phyloP scores from a whole-genome alignment of 495 filamentous ascomycete genomes.

The Penicillium ochrochloron region DNA sequence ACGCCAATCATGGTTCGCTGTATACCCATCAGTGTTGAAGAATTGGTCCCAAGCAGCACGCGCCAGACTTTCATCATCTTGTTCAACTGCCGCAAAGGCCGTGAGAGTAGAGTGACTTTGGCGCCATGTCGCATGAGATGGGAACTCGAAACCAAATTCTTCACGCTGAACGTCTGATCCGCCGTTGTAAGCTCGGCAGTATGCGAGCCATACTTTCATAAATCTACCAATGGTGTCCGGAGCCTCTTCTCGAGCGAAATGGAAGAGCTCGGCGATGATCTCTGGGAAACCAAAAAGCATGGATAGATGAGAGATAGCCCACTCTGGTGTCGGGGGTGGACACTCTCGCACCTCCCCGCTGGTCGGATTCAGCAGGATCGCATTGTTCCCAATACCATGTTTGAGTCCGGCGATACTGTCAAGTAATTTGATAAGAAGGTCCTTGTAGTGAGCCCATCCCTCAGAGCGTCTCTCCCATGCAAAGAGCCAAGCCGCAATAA shows the following conservation, averaged over 20 bases:
- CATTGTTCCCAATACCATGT: conserved; percentile 29
- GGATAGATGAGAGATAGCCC: conserved; percentile 31
- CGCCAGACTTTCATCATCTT: conserved; percentile 13
- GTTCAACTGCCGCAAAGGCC: conserved; percentile 24
- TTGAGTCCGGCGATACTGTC: conserved; percentile 25
- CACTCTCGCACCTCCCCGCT: conserved; percentile 28
- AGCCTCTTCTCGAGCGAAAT: conserved; percentile 19
- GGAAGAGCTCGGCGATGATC: conserved; percentile 22
- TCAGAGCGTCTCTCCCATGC: conserved; percentile 47
- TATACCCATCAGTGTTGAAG: conserved; percentile 26
- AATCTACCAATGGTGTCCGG: conserved; percentile 9
- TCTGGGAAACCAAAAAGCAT: conserved; percentile 33
- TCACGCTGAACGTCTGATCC: conserved; percentile 19
- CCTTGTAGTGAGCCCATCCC: conserved; percentile 17
- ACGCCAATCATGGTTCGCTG: conserved; percentile 18
- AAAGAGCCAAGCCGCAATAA: conserved; percentile 47
- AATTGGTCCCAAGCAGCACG: conserved; percentile 25
- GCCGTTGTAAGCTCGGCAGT: conserved; percentile 32
- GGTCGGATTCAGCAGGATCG: conserved; percentile 26
- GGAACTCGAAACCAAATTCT: conserved; percentile 31
- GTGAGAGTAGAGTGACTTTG: conserved; percentile 30
- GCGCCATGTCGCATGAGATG: conserved; percentile 26
- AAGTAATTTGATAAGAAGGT: conserved; percentile 23
- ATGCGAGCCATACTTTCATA: conserved; percentile 25
- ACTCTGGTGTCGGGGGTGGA: conserved; percentile 27